A percentile compares a stretch with the other conserved stretches of the same genome.
Conservation (phyloP, 2,329 filamentous ascomycete genomes). For the Alternaria consortialis region DNA sequence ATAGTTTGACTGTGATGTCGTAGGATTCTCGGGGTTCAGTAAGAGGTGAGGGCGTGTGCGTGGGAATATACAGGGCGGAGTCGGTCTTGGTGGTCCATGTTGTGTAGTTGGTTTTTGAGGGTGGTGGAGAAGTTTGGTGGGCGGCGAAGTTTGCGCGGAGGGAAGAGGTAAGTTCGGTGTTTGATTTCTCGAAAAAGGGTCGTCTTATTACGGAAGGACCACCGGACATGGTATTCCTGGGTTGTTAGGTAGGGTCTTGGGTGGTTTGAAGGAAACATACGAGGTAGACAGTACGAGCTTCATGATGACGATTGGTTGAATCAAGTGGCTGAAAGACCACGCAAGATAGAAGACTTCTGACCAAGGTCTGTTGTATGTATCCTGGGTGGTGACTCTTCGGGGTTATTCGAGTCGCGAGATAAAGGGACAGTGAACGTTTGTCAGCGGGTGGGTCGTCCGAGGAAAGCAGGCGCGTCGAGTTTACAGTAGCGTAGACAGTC, state of each 20-base stretch:
- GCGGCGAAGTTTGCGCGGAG: conserved; percentile 83
- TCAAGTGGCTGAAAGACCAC: background rate
- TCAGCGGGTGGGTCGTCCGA: conserved; percentile 28
- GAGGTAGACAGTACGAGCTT: conserved; percentile 87
- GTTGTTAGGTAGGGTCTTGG: conserved; percentile 55
- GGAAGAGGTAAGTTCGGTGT: conserved; percentile 89
- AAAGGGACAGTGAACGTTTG: conserved; percentile 23
- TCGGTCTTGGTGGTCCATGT: conserved; percentile 72
- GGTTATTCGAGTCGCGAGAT: background rate
- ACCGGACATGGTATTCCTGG: conserved; percentile 84
- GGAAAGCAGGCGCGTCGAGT: conserved; percentile 5
- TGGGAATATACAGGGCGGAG: conserved; percentile 74
- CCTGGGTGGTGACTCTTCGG: background rate
- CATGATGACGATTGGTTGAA: conserved; percentile 61
- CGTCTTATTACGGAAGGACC: conserved; percentile 86
- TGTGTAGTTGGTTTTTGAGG: conserved; percentile 53
- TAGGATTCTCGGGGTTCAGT: conserved; percentile 85
- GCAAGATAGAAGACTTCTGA: background rate
- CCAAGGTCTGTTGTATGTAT: background rate
- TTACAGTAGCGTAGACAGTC: background rate
- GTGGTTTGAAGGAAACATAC: conserved; percentile 62
- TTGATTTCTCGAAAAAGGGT: conserved; percentile 80
- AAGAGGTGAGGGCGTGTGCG: conserved; percentile 74
- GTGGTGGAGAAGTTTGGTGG: conserved; percentile 68
- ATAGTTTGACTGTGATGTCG: conserved; percentile 94